phyloP scores from a whole-genome alignment of 805 yeast genomes.

The Pichia ethanolica region DNA sequence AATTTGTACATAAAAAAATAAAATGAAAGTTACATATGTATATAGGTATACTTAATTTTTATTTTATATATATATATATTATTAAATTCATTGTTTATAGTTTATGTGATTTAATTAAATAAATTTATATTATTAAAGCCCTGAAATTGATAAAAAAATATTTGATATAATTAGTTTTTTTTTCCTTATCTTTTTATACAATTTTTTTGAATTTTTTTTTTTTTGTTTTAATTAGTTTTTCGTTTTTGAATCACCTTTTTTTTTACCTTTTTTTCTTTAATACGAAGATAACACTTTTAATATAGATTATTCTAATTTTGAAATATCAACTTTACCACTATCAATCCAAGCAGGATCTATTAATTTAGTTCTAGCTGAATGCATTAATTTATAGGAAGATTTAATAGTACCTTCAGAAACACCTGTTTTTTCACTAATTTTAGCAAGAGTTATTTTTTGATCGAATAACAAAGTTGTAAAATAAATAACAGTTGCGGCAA shows the following conservation, averaged over 20 bases:
- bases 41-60: too few species aligned
- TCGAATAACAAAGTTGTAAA: slow-evolving; percentile 89
- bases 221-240: neutral
- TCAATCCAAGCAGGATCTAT: slow-evolving; percentile 75
- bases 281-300: neutral
- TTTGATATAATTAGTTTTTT: neutral
- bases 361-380: slow-evolving; percentile 61
- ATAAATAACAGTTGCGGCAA: slow-evolving; percentile 95
- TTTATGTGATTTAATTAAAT: neutral
- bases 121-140: neutral
- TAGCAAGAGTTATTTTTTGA: slow-evolving; percentile 64
- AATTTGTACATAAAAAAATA: slow-evolving; percentile 2
- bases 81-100: neutral
- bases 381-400: slow-evolving; percentile 77
- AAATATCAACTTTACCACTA: slow-evolving; percentile 51
- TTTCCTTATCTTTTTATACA: neutral
- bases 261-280: too few species aligned
- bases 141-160: neutral
- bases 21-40: too few species aligned
- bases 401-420: slow-evolving; percentile 97
- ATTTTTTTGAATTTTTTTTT: neutral
- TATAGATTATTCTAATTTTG: slow-evolving; percentile 2
- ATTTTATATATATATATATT: neutral
- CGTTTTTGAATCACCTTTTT: neutral
- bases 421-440: slow-evolving; percentile 87